These are phyloP conservation scores for Inga leiocalycina DNA, from an alignment of 306 rosid species.

Conservation along the genomic window DNA sequence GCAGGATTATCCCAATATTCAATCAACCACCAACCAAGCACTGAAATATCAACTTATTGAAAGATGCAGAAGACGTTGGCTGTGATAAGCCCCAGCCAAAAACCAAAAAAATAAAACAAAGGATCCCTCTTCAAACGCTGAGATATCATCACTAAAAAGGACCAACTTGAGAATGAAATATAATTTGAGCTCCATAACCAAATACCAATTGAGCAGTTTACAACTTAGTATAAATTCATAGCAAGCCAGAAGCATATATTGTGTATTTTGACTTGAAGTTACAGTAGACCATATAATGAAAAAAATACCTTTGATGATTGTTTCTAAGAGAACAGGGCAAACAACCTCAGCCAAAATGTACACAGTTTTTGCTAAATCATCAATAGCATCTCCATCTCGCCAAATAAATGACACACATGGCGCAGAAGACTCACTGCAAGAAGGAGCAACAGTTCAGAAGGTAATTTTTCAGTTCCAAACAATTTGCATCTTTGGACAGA, in stretches of 20 bases:
- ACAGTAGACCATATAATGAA: neutral
- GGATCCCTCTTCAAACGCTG: neutral
- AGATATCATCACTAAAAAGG: neutral
- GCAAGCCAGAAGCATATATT: neutral
- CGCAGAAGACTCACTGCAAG: constrained; percentile 64
- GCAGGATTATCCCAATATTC: neutral
- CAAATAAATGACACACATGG: constrained; percentile 71
- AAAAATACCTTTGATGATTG: constrained; percentile 79
- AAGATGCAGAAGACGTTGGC: neutral
- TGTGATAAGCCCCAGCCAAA: neutral
- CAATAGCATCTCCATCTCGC: constrained; percentile 37
- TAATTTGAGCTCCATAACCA: neutral
- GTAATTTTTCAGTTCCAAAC: constrained; percentile 19
- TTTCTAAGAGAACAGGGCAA: constrained; percentile 69
- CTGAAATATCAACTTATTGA: neutral
- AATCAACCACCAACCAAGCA: neutral
- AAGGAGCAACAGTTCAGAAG: constrained; percentile 30
- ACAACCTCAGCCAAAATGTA: constrained; percentile 56
- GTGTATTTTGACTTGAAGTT: constrained; percentile 3
- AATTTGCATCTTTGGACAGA: neutral
- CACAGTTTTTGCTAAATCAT: constrained; percentile 47
- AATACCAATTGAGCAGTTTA: neutral
- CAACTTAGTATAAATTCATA: neutral
- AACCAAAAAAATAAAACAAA: neutral
- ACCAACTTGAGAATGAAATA: neutral